Conservation (phyloP, 2,329 filamentous ascomycete genomes). For the Xylariaceae sp. region DNA sequence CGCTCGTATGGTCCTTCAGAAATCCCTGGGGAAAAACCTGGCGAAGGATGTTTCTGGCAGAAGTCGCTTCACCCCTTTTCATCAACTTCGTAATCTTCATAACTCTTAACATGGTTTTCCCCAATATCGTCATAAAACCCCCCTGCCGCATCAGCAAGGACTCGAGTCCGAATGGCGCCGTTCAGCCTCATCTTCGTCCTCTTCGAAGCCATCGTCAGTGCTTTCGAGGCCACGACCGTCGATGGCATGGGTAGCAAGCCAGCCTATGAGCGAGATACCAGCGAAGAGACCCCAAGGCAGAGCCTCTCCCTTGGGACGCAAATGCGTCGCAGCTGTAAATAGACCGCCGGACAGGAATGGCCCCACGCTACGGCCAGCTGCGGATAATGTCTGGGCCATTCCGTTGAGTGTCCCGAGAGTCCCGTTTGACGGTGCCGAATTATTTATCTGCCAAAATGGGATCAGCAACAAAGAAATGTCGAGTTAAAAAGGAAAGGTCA, state of each 20-base stretch:
- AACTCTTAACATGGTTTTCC: too few relatives aligned
- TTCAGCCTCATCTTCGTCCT: constrained; percentile 29
- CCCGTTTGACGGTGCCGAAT: constrained; percentile 79
- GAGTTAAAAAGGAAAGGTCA: neutral
- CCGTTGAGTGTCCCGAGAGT: constrained; percentile 89
- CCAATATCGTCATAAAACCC: too few relatives aligned
- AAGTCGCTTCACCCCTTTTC: too few relatives aligned
- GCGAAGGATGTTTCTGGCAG: too few relatives aligned
- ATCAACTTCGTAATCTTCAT: too few relatives aligned
- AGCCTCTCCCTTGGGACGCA: constrained; percentile 75
- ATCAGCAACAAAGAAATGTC: constrained; percentile 1
- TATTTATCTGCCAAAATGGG: constrained; percentile 60
- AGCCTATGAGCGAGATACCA: constrained; percentile 74
- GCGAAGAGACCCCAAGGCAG: constrained; percentile 85
- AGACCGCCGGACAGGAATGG: constrained; percentile 84
- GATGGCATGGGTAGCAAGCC: constrained; percentile 73
- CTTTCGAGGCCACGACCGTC: constrained; percentile 57
- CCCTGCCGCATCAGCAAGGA: neutral
- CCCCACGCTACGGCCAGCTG: constrained; percentile 79
- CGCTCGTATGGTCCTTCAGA: too few relatives aligned
- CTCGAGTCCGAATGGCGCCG: constrained; percentile 1
- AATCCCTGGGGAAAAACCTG: too few relatives aligned
- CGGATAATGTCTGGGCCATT: constrained; percentile 87
- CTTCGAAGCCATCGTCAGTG: constrained; percentile 42
- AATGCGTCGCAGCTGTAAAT: constrained; percentile 70